Percentiles rank a stretch among this genome's conserved stretches.
These are phyloP conservation scores for Davidsoniella eucalypti DNA, from an alignment of 2,329 filamentous ascomycete species.

Conservation along the genomic window DNA sequence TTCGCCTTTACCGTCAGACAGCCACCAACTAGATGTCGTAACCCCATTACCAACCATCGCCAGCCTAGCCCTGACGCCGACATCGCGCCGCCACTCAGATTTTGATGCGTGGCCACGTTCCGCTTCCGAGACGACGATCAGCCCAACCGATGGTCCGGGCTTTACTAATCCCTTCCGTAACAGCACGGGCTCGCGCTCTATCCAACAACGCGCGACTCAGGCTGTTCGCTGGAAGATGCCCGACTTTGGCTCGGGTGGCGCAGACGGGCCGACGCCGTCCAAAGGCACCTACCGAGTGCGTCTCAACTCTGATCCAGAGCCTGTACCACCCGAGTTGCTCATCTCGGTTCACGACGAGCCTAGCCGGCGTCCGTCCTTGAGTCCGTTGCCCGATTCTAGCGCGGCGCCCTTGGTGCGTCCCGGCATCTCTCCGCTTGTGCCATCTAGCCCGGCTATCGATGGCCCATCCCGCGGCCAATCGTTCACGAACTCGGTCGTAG, in stretches of 20 bases:
- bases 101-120: not conserved
- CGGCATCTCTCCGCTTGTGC: conserved; percentile 3
- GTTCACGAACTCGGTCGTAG: not conserved
- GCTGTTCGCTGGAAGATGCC: conserved; percentile 10
- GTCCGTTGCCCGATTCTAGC: not conserved
- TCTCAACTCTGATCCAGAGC: conserved; percentile 9
- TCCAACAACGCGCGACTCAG: conserved; percentile 1
- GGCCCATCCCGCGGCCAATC: conserved; percentile 17
- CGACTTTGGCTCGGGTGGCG: conserved; percentile 1
- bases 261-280: not conserved
- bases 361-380: not conserved
- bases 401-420: conserved; percentile 3
- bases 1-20: not conserved
- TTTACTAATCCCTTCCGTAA: conserved; percentile 5
- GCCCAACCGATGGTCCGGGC: not conserved
- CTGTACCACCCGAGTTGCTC: conserved; percentile 8
- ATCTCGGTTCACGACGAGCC: not conserved
- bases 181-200: not conserved
- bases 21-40: conserved; percentile 13
- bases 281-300: conserved; percentile 4
- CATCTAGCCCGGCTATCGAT: conserved; percentile 15
- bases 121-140: conserved; percentile 2
- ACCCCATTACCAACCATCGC: conserved; percentile 20
- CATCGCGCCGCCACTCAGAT: conserved; percentile 15
- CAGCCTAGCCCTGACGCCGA: conserved; percentile 21